Evolutionary conservation across 768 basidiomycete genomes (phyloP), one percentile per base, ranked within the genome.

Genomic region (Mycena belliarum): DNA sequence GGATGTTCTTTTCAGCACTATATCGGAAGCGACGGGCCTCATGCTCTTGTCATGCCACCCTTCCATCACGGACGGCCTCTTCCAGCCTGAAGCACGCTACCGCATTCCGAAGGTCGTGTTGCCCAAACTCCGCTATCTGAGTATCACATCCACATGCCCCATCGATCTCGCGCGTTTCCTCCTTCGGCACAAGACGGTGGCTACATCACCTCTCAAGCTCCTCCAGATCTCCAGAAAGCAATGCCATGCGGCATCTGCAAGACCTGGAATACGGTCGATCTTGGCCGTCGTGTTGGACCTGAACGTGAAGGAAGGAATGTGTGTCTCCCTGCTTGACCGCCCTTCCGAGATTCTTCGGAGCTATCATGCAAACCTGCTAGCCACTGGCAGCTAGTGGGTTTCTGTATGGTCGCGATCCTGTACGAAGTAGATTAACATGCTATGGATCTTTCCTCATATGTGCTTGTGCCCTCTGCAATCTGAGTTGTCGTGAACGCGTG

Each of bases 41-140:
- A 15, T 16, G 5, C 54, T 55, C 18, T 11, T 10, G 12, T 14
- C 23, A 7, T 55, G 54, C 47, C 46, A 55, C 26, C 40, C 26
- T 12, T n/a, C 14, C 14, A 33, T 48, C 47, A n/a, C 40, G 23
- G 40, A 41, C n/a, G 46, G 35, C 11, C 54, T 55, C 38, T 48
- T 55, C 29, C 54, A 49, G 25, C 54, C 54, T 23, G 35, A 48
- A 20, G 42, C 47, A 24, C 54, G 46, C 29, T 55, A 43, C 26
- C 26, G 28, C 40, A 16, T 33, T 29, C 37, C 54, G 15, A 25
- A 32, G 21, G 26, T 29, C 8, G 25, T 43, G 15, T 33, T 55
- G 21, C 54, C 54, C n/a, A 24, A 43, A 23, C 47, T 55, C 20
- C 10, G 15, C 40, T 12, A 41, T 23, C 21, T 41, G 40, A 23